Evolutionary conservation across 1,284 basidiomycete genomes (phyloP).

Genomic region (Phylloporus sp.): DNA sequence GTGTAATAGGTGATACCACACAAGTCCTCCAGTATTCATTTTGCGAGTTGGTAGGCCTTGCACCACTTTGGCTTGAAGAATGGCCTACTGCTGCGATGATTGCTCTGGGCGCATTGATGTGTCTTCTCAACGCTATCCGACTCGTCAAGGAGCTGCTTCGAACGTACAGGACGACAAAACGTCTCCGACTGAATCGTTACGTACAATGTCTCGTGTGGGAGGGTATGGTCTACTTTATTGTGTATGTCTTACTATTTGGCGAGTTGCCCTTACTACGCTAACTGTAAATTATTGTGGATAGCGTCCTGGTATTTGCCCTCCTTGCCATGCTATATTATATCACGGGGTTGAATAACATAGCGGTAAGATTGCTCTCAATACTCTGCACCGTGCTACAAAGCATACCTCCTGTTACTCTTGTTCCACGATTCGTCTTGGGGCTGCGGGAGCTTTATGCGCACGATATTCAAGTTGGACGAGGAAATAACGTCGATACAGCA

Average conservation of each 20-base stretch:
- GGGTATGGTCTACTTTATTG: too few relatives aligned
- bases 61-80: not conserved
- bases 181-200: too few relatives aligned
- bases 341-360: not conserved
- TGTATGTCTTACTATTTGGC: not conserved
- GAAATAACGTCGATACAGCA: too few relatives aligned
- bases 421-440: too few relatives aligned
- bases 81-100: not conserved
- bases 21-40: not conserved
- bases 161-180: constrained; percentile 1
- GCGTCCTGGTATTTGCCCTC: not conserved
- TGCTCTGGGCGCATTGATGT: not conserved
- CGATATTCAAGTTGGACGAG: too few relatives aligned
- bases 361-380: not conserved
- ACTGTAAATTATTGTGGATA: not conserved
- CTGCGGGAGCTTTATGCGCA: too few relatives aligned
- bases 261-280: not conserved
- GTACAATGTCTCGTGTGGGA: too few relatives aligned
- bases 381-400: not conserved
- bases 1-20: too few relatives aligned
- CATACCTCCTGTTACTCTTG: not conserved
- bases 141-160: not conserved
- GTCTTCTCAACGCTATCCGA: not conserved
- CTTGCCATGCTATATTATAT: not conserved
- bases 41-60: not conserved